Evolutionary conservation across 345 rosid genomes (phyloP), one percentile per base, ranked within the genome.

Genomic region (Streptanthus diversifolius): DNA sequence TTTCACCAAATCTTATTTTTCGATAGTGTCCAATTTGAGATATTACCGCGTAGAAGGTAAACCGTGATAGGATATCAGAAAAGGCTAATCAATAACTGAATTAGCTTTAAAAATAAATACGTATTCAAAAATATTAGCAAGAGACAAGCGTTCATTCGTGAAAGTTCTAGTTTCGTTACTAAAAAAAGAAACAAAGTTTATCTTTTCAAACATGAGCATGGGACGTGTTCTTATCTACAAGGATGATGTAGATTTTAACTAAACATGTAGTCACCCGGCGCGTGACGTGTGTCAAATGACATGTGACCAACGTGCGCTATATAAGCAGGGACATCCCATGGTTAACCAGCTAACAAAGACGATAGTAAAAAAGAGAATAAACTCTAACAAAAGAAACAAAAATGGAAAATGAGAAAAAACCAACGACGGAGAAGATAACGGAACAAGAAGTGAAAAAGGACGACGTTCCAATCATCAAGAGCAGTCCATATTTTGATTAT

Each of bases 401-500:
- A 45, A 65, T 47, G 77, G 77, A 73, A 7, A 30, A 40, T 10
- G 62, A 29, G 55, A 67, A 67, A 30, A 67, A 12, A 24, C 53
- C 60, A 7, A 44, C 10, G 21, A 2, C 5, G 3, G 49, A 44
- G 19, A 37, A 21, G 18, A 27, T 66, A 51, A 27, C 47, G 21
- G 24, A 39, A 0, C 14, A 49, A 3, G 36, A 39, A 29, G 68
- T 12, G 5, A 51, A 56, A 47, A 30, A 49, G 13, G 49, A 30
- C 1, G 78, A 74, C 1, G 17, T 59, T 3, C 54, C 73, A 21
- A 1, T 47, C 59, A 21, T 49, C 18, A 51, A 74, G 27, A 67
- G 68, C 25, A 67, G 68, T 19, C 78, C 78, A 6, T 74, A 74
- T 36, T 47, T 74, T 2, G 73, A 67, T 53, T 10, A 58, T 49